Conservation (phyloP, 2,329 filamentous ascomycete species). For the Monosporascus cannonballus region DNA sequence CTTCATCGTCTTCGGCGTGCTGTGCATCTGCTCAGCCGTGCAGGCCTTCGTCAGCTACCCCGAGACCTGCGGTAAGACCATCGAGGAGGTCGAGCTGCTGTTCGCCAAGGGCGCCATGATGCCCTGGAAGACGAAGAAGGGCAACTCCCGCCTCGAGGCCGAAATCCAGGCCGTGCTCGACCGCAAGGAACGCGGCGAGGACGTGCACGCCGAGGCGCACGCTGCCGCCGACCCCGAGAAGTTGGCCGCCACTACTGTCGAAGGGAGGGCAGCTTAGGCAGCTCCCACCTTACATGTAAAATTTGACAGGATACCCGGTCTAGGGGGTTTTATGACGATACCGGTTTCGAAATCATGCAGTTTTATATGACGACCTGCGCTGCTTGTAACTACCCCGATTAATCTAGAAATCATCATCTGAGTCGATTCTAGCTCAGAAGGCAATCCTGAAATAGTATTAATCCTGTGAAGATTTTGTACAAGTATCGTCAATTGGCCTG, state of each 20-base stretch:
- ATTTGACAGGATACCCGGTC: background rate
- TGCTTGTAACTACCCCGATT: no score
- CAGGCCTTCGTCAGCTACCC: slow-evolving; percentile 32
- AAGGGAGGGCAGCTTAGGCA: background rate
- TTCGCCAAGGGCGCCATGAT: slow-evolving; percentile 28
- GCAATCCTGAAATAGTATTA: no score
- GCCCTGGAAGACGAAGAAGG: slow-evolving; percentile 34
- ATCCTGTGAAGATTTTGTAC: no score
- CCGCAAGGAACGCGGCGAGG: slow-evolving; percentile 14
- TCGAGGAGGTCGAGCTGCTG: slow-evolving; percentile 32
- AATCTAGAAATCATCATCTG: no score
- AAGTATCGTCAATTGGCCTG: no score
- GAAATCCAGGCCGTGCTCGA: slow-evolving; percentile 23
- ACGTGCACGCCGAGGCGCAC: slow-evolving; percentile 13
- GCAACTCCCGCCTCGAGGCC: slow-evolving; percentile 20
- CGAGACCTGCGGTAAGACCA: slow-evolving; percentile 31
- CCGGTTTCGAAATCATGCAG: background rate
- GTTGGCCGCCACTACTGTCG: slow-evolving; percentile 4
- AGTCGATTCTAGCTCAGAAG: no score
- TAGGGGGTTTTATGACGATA: background rate
- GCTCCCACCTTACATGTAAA: background rate
- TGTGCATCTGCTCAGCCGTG: slow-evolving; percentile 26
- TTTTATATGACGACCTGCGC: background rate
- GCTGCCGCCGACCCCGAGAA: slow-evolving; percentile 8
- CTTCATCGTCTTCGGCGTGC: slow-evolving; percentile 34